Evolutionary conservation across 1,139 yeast genomes (phyloP), one percentile per base, ranked within the genome.

Genomic region (Tardiomyces depauwii): DNA sequence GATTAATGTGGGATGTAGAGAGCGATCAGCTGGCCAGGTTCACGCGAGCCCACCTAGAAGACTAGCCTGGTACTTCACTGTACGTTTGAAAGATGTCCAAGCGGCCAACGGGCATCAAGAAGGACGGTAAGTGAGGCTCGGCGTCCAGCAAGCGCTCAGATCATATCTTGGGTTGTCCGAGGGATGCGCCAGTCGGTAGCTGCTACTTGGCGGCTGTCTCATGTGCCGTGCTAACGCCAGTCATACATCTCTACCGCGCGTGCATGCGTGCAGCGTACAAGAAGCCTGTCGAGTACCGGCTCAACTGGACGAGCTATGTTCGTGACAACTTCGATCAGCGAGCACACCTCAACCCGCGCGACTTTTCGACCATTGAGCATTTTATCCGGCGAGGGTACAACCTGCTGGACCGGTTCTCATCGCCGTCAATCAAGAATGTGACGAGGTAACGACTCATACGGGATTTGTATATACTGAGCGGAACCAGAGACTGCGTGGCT

Each of bases 311-410:
- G 13, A 45, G 42, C 2, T 75, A 65, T 55, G 61, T 74, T 9
- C 71, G 81, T 42, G 60, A 57, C 12, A 94, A 86, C 59, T 91
- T 91, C 60, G 67, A 61, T n/a, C 77, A 78, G 55, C 71, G 80
- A 61, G 67, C 70, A 43, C 56, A 63, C 30, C 63, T 89, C 14
- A 78, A 84, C 32, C 80, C 85, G 59, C 82, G 86, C 57, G 95
- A 86, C 58, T 89, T 89, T 61, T 73, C 82, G 36, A 85, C 95
- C 1, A 79, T 91, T 44, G 98, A 91, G 61, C 91, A 88, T 65
- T 68, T 91, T 42, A 63, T 91, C 39, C 70, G 98, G 47, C 74
- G 76, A 11, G 98, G 97, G 2, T 72, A 76, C 51, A 76, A 82
- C 58, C 72, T 82, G 59, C 70, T 76, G 49, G 95, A 87, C 52